These are phyloP conservation scores for Pyrenophora teres DNA, from an alignment of 2,329 filamentous ascomycete species.

Conservation along the genomic window DNA sequence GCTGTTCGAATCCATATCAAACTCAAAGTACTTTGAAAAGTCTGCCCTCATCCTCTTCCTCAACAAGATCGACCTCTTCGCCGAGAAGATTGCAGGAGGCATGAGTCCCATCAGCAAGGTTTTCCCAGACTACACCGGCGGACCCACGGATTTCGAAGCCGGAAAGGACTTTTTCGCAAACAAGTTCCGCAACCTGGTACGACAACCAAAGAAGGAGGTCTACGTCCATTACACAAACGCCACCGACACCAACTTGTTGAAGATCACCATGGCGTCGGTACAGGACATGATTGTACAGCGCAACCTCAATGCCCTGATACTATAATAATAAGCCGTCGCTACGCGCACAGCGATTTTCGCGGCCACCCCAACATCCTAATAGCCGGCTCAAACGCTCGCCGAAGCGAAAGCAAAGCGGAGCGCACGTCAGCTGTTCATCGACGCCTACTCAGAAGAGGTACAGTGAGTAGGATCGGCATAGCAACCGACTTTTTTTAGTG, in stretches of 20 bases:
- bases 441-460: conserved; percentile 1
- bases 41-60: conserved; percentile 59
- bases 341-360: background rate
- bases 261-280: conserved; percentile 59
- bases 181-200: conserved; percentile 57
- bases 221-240: conserved; percentile 60
- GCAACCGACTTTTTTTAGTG: conserved; percentile 7
- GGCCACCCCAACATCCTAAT: background rate
- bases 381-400: conserved; percentile 1
- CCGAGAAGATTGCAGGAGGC: conserved; percentile 54
- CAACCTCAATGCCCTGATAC: conserved; percentile 56
- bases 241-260: conserved; percentile 61
- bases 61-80: conserved; percentile 60
- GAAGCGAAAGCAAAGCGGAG: background rate
- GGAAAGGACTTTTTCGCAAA: conserved; percentile 57
- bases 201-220: conserved; percentile 56
- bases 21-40: conserved; percentile 58
- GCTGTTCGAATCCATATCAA: conserved; percentile 59
- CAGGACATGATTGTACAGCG: conserved; percentile 61
- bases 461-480: conserved; percentile 1
- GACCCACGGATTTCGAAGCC: conserved; percentile 52
- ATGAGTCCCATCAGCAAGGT: conserved; percentile 55
- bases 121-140: conserved; percentile 56
- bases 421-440: conserved; percentile 5
- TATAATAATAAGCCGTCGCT: conserved; percentile 31